Percentiles rank a stretch among this genome's conserved stretches.
phyloP scores from a whole-genome alignment of 495 filamentous ascomycete genomes.

The Melanomma pulvis-pyrius region DNA sequence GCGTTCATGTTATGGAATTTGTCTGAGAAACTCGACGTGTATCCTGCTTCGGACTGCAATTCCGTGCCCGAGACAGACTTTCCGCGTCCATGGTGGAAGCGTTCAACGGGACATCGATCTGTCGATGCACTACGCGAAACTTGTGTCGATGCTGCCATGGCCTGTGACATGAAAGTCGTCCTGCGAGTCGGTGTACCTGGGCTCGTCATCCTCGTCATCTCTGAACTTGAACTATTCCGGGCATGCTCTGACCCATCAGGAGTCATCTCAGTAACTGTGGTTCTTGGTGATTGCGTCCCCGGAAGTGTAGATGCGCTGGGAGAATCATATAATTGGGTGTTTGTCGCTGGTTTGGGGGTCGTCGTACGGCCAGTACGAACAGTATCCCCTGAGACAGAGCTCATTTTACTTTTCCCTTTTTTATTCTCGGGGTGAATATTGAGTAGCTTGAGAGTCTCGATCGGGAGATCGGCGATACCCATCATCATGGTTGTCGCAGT shows the following conservation, averaged over 20 bases:
- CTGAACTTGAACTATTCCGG: too few relatives aligned
- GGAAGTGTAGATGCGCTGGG: slow-evolving; percentile 29
- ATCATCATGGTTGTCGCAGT: slow-evolving; percentile 75
- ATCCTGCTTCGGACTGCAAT: slow-evolving; percentile 10
- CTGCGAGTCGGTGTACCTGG: slow-evolving; percentile 9
- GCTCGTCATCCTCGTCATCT: slow-evolving; percentile 6
- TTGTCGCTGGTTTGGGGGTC: slow-evolving; percentile 7
- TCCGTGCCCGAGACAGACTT: slow-evolving; percentile 19
- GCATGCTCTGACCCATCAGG: too few relatives aligned
- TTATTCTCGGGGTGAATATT: slow-evolving; percentile 54
- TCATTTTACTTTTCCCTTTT: slow-evolving; percentile 23
- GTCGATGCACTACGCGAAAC: slow-evolving; percentile 14
- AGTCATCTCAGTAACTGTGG: slow-evolving; percentile 1
- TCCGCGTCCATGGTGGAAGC: slow-evolving; percentile 3
- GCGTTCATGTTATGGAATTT: slow-evolving; percentile 18
- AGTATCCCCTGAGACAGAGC: background rate
- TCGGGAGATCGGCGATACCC: slow-evolving; percentile 80
- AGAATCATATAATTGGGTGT: slow-evolving; percentile 6
- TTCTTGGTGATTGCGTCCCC: slow-evolving; percentile 5
- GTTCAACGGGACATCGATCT: background rate
- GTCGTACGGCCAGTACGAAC: slow-evolving; percentile 18
- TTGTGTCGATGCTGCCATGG: slow-evolving; percentile 32
- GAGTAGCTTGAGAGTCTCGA: slow-evolving; percentile 60
- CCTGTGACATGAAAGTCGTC: slow-evolving; percentile 30
- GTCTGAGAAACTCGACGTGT: slow-evolving; percentile 16